Evolutionary conservation across 805 yeast species (phyloP), one percentile per base, ranked within the genome.

Genomic region (Saturnispora gosingensis): DNA sequence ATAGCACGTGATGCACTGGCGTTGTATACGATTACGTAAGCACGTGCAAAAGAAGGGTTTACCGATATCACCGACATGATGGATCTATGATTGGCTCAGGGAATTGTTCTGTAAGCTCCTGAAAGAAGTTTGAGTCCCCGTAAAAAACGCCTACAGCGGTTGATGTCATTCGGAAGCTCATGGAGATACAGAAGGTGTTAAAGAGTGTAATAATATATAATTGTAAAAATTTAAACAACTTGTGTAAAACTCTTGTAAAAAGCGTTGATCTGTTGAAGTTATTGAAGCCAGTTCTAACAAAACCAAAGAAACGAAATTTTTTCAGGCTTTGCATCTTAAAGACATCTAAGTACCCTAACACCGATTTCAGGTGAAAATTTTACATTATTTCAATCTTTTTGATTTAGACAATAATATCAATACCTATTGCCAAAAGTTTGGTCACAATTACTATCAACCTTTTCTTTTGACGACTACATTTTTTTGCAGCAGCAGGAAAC

Each of bases 351-450:
- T 11, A 30, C n/a, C 34, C 34, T 10, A 30, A 30, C 34, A 30
- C 34, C 13, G 34, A 30, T 11, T 30, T 30, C 34, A 30, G 34
- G 34, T 30, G n/a, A 30, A 30, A 30, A 13, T 30, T 30, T 30
- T 30, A 30, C 34, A 13, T 30, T 30, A 30, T 30, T 30, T 10
- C 13, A 10, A 13, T 30, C 34, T 13, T 30, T 30, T 30, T 30
- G 34, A 11, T 30, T 30, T 30, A 30, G 34, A 30, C 34, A 30
- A 30, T 30, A 30, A 13, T 27, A 22, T 56, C 57, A 59, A 54
- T 53, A 13, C 56, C 55, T 44, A 45, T 53, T 10, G 59, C 52
- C 11, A 3, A 30, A 30, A 10, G 15, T 30, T 30, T 30, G 34
- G 34, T 30, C 34, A 30, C 34, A 30, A 13, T 30, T 30, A 30